Evolutionary conservation across 176 grass and related monocot genomes (phyloP).

Genomic region (Pontederia paniculata): DNA sequence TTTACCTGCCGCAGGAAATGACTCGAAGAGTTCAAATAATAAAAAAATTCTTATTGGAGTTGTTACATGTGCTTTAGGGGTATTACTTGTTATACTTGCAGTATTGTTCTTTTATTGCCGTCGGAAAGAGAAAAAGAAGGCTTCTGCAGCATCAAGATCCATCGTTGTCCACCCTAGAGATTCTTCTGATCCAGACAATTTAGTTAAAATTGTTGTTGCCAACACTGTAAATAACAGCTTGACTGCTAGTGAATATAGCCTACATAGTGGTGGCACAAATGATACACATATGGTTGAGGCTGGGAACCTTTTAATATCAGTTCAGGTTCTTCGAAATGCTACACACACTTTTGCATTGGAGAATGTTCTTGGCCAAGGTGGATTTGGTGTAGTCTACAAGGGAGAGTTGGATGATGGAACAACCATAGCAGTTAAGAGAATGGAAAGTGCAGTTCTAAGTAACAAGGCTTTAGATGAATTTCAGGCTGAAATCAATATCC

Average conservation of each 20-base stretch:
- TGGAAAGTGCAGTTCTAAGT: conserved; percentile 65
- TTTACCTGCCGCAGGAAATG: neutral
- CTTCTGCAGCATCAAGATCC: conserved; percentile 14
- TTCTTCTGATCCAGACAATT: conserved; percentile 38
- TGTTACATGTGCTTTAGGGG: conserved; percentile 29
- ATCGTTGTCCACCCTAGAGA: conserved; percentile 52
- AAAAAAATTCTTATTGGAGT: conserved; percentile 26
- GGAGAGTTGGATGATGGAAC: conserved; percentile 78
- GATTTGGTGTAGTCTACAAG: conserved; percentile 81
- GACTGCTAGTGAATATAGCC: conserved; percentile 22
- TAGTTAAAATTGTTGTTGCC: conserved; percentile 44
- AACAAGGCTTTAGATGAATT: conserved; percentile 94
- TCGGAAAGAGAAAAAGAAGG: conserved; percentile 19
- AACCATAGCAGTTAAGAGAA: conserved; percentile 89
- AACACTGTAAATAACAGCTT: conserved; percentile 25
- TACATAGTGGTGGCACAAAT: conserved; percentile 14
- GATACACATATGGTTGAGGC: conserved; percentile 42
- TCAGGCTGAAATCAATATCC: conserved; percentile 74
- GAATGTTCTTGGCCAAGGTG: conserved; percentile 72
- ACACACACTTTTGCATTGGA: conserved; percentile 67
- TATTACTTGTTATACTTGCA: conserved; percentile 1
- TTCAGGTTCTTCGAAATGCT: conserved; percentile 57
- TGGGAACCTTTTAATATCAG: conserved; percentile 50
- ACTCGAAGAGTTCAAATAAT: conserved; percentile 8
- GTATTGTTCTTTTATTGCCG: conserved; percentile 16